Evolutionary conservation across 2,329 filamentous ascomycete genomes (phyloP).

Genomic region (Whalleya microplaca): DNA sequence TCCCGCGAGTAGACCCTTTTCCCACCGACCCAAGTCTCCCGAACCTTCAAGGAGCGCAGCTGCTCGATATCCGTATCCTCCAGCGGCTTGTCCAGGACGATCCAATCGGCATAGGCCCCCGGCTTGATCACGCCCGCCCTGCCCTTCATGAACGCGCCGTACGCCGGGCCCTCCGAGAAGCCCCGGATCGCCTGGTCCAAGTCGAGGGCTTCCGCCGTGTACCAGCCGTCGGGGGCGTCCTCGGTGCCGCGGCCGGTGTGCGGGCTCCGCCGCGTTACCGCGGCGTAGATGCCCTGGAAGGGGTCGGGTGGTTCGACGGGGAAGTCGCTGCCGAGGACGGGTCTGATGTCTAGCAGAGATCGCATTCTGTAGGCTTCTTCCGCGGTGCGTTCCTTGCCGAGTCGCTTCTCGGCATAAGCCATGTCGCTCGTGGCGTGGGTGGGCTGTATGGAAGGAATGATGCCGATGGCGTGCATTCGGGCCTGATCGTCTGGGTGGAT

Average conservation of each 20-base stretch:
- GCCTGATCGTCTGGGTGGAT: constrained; percentile 67
- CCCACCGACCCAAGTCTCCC: constrained; percentile 71
- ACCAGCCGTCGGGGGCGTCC: constrained; percentile 58
- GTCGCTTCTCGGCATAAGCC: constrained; percentile 64
- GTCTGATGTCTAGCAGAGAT: constrained; percentile 56
- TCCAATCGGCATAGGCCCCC: constrained; percentile 71
- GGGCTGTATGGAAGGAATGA: constrained; percentile 72
- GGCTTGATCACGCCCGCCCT: constrained; percentile 61
- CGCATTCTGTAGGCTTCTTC: constrained; percentile 69
- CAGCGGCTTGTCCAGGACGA: constrained; percentile 66
- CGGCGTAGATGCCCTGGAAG: constrained; percentile 71
- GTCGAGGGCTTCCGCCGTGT: constrained; percentile 60
- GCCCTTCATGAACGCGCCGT: constrained; percentile 62
- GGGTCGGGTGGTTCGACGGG: constrained; percentile 72
- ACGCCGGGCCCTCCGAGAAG: constrained; percentile 63
- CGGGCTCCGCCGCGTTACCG: constrained; percentile 64
- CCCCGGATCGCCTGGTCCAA: constrained; percentile 63
- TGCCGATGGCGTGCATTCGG: constrained; percentile 60
- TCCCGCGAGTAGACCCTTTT: constrained; percentile 49
- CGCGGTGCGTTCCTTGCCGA: constrained; percentile 58
- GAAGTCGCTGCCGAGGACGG: constrained; percentile 70
- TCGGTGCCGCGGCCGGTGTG: constrained; percentile 54
- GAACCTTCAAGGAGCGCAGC: constrained; percentile 58
- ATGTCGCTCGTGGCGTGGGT: constrained; percentile 75
- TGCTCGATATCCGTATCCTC: constrained; percentile 54